A percentile compares a stretch with the other conserved stretches of the same genome.
Conservation (phyloP, 495 filamentous ascomycete genomes). For the Lepidopterella palustris region DNA sequence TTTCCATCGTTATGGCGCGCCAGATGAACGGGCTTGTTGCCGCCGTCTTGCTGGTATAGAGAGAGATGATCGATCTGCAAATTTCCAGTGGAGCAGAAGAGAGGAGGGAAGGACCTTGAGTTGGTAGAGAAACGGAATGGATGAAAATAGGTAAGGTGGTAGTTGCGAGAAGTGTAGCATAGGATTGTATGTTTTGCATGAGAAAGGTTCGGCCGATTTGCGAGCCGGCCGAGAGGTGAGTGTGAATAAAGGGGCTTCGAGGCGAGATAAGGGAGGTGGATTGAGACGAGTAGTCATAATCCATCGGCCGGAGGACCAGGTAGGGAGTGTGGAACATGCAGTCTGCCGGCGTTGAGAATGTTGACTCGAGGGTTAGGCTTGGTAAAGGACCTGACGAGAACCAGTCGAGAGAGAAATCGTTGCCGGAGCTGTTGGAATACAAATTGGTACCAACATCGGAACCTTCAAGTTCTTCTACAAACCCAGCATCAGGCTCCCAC, state of each 20-base stretch:
- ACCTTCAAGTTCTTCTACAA: background rate
- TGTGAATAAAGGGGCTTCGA: slow-evolving; percentile 1
- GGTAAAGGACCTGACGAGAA: background rate
- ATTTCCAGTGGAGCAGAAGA: slow-evolving; percentile 7
- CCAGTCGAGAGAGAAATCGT: background rate
- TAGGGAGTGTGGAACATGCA: slow-evolving; percentile 5
- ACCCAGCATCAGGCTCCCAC: background rate
- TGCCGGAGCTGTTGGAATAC: background rate
- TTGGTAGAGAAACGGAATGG: background rate
- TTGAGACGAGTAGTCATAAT: background rate
- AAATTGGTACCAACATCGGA: background rate
- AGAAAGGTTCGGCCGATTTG: slow-evolving; percentile 2
- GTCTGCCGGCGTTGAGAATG: slow-evolving; percentile 2
- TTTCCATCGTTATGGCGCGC: slow-evolving; percentile 18
- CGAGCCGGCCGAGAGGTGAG: background rate
- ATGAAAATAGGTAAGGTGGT: background rate
- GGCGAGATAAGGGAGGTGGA: background rate
- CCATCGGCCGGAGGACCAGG: background rate
- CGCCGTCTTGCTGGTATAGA: slow-evolving; percentile 14
- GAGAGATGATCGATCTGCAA: slow-evolving; percentile 16
- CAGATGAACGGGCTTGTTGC: slow-evolving; percentile 15
- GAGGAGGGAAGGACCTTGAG: background rate
- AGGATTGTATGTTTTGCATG: slow-evolving; percentile 1
- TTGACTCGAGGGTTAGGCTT: slow-evolving; percentile 2
- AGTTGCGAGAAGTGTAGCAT: background rate